A percentile compares a stretch with the other conserved stretches of the same genome.
Evolutionary conservation across 2,329 filamentous ascomycete genomes (phyloP).

Genomic region (Cladosporium sp.): DNA sequence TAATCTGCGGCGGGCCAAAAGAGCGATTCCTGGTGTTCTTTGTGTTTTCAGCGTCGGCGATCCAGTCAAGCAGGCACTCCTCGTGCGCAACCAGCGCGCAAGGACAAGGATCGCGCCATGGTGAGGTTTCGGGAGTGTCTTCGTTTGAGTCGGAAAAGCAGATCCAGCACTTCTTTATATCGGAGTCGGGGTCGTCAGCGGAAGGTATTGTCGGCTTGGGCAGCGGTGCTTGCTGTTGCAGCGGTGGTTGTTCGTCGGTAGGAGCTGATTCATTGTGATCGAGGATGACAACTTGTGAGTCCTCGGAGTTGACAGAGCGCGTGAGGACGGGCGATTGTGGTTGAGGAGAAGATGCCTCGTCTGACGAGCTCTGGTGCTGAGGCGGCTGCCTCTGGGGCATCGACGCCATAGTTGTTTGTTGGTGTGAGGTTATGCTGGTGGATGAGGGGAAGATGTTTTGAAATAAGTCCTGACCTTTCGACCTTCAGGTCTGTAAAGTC

Average conservation of each 20-base stretch:
- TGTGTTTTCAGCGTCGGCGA: slow-evolving; percentile 79
- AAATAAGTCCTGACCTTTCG: neutral
- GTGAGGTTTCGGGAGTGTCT: slow-evolving; percentile 60
- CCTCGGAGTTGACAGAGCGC: slow-evolving; percentile 45
- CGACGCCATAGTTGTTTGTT: slow-evolving; percentile 14
- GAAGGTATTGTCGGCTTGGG: slow-evolving; percentile 24
- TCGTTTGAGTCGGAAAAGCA: slow-evolving; percentile 68
- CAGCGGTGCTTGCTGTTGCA: slow-evolving; percentile 17
- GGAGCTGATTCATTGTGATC: slow-evolving; percentile 34
- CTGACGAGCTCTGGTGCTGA: slow-evolving; percentile 38
- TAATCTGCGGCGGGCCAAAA: slow-evolving; percentile 60
- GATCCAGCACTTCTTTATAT: slow-evolving; percentile 65
- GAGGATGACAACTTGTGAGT: slow-evolving; percentile 51
- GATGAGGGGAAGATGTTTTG: neutral
- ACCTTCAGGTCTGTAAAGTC: neutral
- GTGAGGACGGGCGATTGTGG: slow-evolving; percentile 33
- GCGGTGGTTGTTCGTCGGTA: slow-evolving; percentile 14
- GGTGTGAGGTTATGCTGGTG: neutral
- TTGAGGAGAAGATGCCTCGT: slow-evolving; percentile 26
- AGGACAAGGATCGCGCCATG: slow-evolving; percentile 86
- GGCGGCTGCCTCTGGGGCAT: slow-evolving; percentile 33
- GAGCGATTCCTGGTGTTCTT: slow-evolving; percentile 52
- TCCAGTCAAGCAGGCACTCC: slow-evolving; percentile 85
- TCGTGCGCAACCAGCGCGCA: slow-evolving; percentile 92
- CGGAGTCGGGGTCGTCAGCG: slow-evolving; percentile 36